These are phyloP conservation scores for Fusarium floridanum DNA, from an alignment of 2,329 filamentous ascomycete genomes.

Conservation along the genomic window DNA sequence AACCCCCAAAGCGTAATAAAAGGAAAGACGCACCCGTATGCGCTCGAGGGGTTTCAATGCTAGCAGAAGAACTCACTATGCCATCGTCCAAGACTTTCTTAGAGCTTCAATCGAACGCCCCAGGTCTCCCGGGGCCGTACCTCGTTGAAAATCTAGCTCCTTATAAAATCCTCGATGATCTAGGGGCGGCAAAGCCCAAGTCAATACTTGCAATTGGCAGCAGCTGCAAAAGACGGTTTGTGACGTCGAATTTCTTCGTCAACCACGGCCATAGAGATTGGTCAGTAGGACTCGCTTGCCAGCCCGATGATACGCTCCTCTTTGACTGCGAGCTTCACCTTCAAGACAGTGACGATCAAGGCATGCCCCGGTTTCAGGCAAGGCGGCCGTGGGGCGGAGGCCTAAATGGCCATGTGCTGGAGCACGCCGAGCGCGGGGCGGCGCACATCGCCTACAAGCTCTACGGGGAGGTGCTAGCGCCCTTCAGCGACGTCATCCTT, in stretches of 20 bases:
- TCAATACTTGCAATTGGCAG: background rate
- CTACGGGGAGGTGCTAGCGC: conserved; percentile 6
- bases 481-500: conserved; percentile 5
- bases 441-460: background rate
- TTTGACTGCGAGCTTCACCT: conserved; percentile 16
- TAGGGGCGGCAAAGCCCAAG: background rate
- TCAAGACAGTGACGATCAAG: background rate
- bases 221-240: background rate
- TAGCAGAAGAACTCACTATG: background rate
- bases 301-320: background rate
- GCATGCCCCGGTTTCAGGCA: background rate
- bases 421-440: background rate
- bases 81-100: background rate
- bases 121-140: conserved; percentile 13
- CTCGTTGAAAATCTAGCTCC: conserved; percentile 9
- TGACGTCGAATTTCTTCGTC: background rate
- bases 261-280: background rate
- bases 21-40: background rate
- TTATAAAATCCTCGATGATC: background rate
- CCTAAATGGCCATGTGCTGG: background rate
- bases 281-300: background rate
- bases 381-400: background rate
- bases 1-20: background rate
- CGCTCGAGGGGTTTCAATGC: background rate
- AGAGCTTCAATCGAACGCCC: conserved; percentile 12